Conservation (phyloP, 805 yeast genomes). For the Myxozyma udenii region DNA sequence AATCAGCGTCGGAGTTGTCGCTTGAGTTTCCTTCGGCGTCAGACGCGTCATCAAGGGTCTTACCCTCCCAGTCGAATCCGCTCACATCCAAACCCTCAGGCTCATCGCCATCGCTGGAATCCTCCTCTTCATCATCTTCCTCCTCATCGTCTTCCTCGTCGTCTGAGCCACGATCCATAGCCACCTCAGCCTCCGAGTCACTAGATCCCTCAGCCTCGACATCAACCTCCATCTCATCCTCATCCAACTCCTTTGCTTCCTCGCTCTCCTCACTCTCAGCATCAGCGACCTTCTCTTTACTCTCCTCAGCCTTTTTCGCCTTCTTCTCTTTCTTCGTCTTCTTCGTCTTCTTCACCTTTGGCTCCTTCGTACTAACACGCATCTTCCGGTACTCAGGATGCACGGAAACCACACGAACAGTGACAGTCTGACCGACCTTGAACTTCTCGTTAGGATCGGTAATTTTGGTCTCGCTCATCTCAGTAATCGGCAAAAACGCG, state of each 20-base stretch:
- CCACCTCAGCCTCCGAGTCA: conserved; percentile 32
- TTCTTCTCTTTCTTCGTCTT: conserved; percentile 30
- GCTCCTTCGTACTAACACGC: conserved; percentile 69
- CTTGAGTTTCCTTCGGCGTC: conserved; percentile 50
- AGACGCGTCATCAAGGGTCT: conserved; percentile 62
- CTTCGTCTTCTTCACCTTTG: conserved; percentile 35
- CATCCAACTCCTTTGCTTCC: conserved; percentile 30
- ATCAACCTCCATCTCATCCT: conserved; percentile 32
- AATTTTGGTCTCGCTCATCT: conserved; percentile 86
- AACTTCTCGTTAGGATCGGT: conserved; percentile 72
- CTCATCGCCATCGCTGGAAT: conserved; percentile 36
- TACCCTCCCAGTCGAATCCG: conserved; percentile 96
- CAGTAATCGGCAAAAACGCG: conserved; percentile 82
- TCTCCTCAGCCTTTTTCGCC: conserved; percentile 11
- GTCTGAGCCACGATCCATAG: conserved; percentile 36
- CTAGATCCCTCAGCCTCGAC: conserved; percentile 33
- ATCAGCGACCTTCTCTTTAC: conserved; percentile 49
- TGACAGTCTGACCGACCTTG: conserved; percentile 78
- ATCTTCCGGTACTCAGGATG: conserved; percentile 55
- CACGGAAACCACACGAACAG: conserved; percentile 58
- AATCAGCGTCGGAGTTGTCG: conserved; percentile 33
- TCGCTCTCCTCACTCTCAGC: conserved; percentile 45
- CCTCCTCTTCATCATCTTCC: conserved; percentile 39
- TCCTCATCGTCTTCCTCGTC: conserved; percentile 30
- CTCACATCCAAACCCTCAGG: conserved; percentile 59